Conservation (phyloP, 129 eudicot genomes). For the Ambrosia trifida region DNA sequence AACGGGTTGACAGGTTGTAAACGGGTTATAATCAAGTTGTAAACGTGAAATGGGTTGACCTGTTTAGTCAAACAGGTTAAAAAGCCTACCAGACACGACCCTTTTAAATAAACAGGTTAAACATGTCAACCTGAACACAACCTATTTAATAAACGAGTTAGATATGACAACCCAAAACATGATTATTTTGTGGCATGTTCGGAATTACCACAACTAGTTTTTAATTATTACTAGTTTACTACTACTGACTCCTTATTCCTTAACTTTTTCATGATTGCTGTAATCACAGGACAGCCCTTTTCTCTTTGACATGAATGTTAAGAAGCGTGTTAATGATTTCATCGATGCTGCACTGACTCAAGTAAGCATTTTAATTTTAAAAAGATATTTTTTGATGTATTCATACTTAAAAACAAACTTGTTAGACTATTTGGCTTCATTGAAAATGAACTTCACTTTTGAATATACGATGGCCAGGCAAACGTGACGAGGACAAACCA, state of each 20-base stretch:
- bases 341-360: constrained; percentile 71
- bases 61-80: too few relatives aligned
- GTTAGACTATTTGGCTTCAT: neutral
- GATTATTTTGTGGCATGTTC: too few relatives aligned
- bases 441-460: neutral
- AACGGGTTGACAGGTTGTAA: too few relatives aligned
- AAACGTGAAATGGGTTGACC: too few relatives aligned
- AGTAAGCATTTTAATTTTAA: constrained; percentile 38
- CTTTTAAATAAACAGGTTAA: too few relatives aligned
- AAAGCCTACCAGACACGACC: too few relatives aligned
- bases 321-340: constrained; percentile 74
- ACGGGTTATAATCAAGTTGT: too few relatives aligned
- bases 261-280: constrained; percentile 3
- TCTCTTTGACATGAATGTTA: constrained; percentile 69
- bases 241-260: neutral
- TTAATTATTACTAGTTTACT: neutral
- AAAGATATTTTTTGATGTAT: neutral
- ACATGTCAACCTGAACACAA: too few relatives aligned
- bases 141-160: too few relatives aligned
- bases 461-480: constrained; percentile 42
- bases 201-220: too few relatives aligned
- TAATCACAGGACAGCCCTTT: constrained; percentile 72
- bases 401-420: neutral
- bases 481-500: constrained; percentile 85
- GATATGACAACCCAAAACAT: too few relatives aligned